Base-by-base conservation (phyloP, 305 asterid species). In the Fraxinus albicans region DNA sequence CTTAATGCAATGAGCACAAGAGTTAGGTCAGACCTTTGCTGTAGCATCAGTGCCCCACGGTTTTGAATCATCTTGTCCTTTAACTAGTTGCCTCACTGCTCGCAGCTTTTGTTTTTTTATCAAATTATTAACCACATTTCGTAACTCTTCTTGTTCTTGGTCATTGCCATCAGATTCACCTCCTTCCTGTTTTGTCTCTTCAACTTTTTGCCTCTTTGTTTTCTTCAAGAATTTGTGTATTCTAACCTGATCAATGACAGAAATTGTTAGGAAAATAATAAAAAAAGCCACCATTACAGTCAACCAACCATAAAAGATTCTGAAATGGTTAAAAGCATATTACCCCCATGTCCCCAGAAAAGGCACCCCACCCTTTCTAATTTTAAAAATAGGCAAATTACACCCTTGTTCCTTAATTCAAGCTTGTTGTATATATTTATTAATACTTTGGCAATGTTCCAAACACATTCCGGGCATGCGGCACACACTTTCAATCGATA, bases 11-110 rank as follows among this genome's bases (percentile, higher is more conserved):
- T 79, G 63, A 50, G 47, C 40, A 80, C 33, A 33, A 84, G 81
- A 77, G 77, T 81, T 77, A 81, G 80, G 33, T 78, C 85, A 75
- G 84, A 95, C 98, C 97, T 96, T 94, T 79, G 95, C 99, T 90
- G 82, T 93, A 83, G 92, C 94, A 76, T 89, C 97, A 85, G 87
- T 87, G 33, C 94, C 92, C 99, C 99, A 96, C 44, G 98, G 91
- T 82, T 88, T 92, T 82, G 84, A 89, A 60, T 88, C 93, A 77
- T 89, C 89, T 77, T 92, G 91, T 82, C 85, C 86, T 81, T 90
- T 91, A 80, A 96, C 91, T 44, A 96, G 86, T 35, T 87, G 91
- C 85, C 91, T 90, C 90, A 93, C 97, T 76, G 91, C 95, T 82
- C 90, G 90, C 81, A 91, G 88, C 86, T 94, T 94, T 83, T 92